These are phyloP conservation scores for Pythium biforme DNA, from an alignment of 352 stramenopile genomes.

Conservation along the genomic window DNA sequence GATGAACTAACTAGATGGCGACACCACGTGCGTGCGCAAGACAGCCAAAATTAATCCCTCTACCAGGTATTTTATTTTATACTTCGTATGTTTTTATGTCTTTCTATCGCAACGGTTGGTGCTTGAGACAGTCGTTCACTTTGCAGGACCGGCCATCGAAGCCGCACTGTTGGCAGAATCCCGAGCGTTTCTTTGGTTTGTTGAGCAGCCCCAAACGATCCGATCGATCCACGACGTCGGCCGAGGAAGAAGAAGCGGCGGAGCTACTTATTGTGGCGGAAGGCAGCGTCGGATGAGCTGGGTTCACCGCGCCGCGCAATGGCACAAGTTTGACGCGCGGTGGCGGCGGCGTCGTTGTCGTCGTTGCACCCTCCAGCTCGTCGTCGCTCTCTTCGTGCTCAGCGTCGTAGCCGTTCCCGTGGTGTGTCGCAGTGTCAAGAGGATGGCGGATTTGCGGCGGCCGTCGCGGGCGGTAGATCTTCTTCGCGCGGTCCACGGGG, in stretches of 20 bases:
- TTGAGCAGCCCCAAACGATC: constrained; percentile 23
- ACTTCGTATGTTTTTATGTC: background rate
- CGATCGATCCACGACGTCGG: constrained; percentile 13
- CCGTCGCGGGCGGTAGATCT: constrained; percentile 11
- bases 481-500: constrained; percentile 13
- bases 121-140: constrained; percentile 62
- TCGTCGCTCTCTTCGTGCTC: constrained; percentile 7
- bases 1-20: constrained; percentile 30
- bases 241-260: background rate
- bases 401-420: constrained; percentile 14
- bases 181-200: constrained; percentile 41
- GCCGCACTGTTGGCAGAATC: constrained; percentile 56
- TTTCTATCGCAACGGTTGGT: constrained; percentile 38
- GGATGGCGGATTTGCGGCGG: background rate
- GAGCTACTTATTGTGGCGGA: too few species aligned
- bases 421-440: background rate
- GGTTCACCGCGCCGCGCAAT: background rate
- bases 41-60: background rate
- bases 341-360: background rate
- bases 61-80: constrained; percentile 1
- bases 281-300: background rate
- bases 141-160: constrained; percentile 62
- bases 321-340: constrained; percentile 1
- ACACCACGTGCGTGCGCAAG: background rate
- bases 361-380: background rate